Base-by-base conservation (phyloP, 306 rosid species). In the Ormosia semicastrata region DNA sequence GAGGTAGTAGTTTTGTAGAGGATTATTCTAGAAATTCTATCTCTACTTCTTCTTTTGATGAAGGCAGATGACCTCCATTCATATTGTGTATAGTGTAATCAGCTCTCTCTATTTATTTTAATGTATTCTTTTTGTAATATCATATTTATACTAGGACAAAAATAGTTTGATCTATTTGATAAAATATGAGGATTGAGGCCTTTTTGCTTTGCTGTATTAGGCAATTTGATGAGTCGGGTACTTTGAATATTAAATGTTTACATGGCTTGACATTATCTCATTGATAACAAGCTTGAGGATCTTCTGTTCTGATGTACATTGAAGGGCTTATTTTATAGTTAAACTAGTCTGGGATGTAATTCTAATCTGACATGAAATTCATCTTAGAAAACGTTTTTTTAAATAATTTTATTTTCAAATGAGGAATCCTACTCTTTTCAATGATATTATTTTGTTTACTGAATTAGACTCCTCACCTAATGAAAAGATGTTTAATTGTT, bases 21-120 rank as follows among this genome's bases (percentile, higher is more conserved):
- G 97, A 94, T 2, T 90, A 78, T 84, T 94, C 98, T 8, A 88
- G 92, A 81, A 94, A 94, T 74, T 91, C 94, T 53, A 91, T 92
- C 1, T 92, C 97, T 36, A 40, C 80, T 80, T 94, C 98, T 72
- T 94, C 98, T 18, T 76, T 90, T 65, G 92, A 86, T 12, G 95
- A 90, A 85, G 97, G 94, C 43, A 86, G 94, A 87, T 90, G 75
- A 86, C 70, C 37, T 17, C 41, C 60, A 43, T 56, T 44, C 29
- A 18, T 41, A 49, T 36, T 4, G 14, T 50, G 66, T 74, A 65
- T 1, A 53, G 40, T 50, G 64, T 63, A 74, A 75, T 62, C 24
- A 34, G 12, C 34, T 73, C n/a, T 34, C 33, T 74, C 64, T 56
- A 4, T 76, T 24, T 59, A 59, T 70, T 49, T 39, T 66, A 52